Evolutionary conservation across 257 asterid genomes (phyloP).

Genomic region (Solanum boliviense): DNA sequence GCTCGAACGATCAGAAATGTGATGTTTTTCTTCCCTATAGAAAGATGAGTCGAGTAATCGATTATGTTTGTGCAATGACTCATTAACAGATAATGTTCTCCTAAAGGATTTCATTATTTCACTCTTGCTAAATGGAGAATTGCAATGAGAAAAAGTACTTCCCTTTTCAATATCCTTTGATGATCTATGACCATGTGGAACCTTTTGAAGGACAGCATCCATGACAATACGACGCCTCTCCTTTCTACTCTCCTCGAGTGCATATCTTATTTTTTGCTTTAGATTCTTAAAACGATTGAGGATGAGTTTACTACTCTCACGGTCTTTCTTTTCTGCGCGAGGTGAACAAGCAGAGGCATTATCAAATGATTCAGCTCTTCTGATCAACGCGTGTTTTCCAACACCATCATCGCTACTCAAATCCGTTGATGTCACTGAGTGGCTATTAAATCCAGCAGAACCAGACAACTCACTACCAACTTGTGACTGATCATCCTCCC

Average conservation of each 20-base stretch:
- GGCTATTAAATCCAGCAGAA: neutral
- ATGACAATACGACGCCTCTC: constrained; percentile 58
- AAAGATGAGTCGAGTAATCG: constrained; percentile 21
- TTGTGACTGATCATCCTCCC: neutral
- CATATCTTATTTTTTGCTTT: constrained; percentile 44
- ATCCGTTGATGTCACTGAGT: constrained; percentile 1
- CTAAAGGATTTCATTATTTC: constrained; percentile 6
- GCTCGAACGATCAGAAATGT: constrained; percentile 14
- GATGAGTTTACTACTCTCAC: constrained; percentile 27
- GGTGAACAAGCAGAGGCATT: constrained; percentile 8
- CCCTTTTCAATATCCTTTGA: constrained; percentile 10
- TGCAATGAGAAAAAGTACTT: neutral
- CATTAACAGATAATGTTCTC: constrained; percentile 45
- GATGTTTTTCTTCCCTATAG: constrained; percentile 23
- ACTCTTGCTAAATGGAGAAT: constrained; percentile 4
- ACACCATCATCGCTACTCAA: neutral
- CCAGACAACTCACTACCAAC: neutral
- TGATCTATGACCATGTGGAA: constrained; percentile 41
- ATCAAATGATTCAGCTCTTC: constrained; percentile 5
- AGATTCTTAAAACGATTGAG: constrained; percentile 53
- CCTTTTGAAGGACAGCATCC: constrained; percentile 67
- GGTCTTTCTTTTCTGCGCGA: constrained; percentile 11
- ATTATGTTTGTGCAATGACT: constrained; percentile 38
- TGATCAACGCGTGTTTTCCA: neutral
- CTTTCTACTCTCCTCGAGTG: constrained; percentile 47